phyloP scores from a whole-genome alignment of 805 yeast genomes.

The Candida easanensis region DNA sequence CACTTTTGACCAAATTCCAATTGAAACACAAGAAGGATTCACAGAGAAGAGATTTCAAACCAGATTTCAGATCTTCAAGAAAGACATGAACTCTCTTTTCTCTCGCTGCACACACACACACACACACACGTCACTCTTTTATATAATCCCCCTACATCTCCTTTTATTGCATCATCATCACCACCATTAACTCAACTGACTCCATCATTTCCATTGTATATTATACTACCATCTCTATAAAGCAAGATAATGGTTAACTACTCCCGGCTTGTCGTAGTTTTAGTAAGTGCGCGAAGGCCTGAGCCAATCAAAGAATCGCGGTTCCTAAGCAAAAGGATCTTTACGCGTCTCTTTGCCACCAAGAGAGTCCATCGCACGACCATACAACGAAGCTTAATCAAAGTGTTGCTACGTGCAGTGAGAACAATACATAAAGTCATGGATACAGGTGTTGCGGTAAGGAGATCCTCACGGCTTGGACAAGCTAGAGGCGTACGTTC shows the following conservation, averaged over 20 bases:
- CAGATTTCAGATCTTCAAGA: conserved; percentile 30
- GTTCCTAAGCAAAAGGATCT: neutral
- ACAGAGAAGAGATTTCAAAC: conserved; percentile 20
- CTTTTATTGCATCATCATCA: neutral
- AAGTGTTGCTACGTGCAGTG: too few species aligned
- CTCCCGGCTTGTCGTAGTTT: too few species aligned
- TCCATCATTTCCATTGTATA: neutral
- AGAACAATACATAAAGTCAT: too few species aligned
- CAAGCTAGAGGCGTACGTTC: conserved; percentile 1
- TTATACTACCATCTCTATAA: neutral
- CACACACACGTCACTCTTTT: neutral
- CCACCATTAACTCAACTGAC: neutral
- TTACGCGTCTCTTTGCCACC: too few species aligned
- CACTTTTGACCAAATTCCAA: conserved; percentile 70
- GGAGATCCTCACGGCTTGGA: conserved; percentile 5
- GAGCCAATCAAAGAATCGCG: neutral
- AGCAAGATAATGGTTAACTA: too few species aligned
- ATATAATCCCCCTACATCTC: too few species aligned
- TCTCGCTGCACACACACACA: too few species aligned
- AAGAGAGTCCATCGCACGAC: too few species aligned
- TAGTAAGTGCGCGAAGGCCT: neutral
- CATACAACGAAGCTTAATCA: too few species aligned
- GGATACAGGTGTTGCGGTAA: neutral
- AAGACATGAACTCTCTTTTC: conserved; percentile 23
- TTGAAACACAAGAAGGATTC: conserved; percentile 34